A percentile compares a stretch with the other conserved stretches of the same genome.
Evolutionary conservation across 2,329 filamentous ascomycete species (phyloP).

Genomic region (Alternaria viburni): DNA sequence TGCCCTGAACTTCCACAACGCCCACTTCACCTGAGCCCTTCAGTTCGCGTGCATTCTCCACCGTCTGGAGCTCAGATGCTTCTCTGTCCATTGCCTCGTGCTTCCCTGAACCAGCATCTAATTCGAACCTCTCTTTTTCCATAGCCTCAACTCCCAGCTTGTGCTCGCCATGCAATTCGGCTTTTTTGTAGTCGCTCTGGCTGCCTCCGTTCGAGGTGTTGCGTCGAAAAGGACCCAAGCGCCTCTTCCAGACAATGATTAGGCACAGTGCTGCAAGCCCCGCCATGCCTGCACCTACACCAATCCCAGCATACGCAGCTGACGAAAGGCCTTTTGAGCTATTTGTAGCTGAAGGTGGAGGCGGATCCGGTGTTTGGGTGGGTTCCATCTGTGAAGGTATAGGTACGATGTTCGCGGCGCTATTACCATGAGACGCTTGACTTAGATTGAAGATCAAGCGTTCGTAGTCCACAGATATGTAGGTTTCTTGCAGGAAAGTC

Average conservation of each 20-base stretch:
- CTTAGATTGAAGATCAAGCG: conserved; percentile 41
- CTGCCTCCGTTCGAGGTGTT: no score
- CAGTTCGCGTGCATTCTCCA: background rate
- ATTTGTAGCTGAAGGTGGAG: background rate
- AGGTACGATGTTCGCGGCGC: background rate
- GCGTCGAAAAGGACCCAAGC: background rate
- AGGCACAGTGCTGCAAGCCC: background rate
- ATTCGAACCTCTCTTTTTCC: background rate
- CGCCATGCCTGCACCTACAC: background rate
- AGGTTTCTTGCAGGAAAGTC: conserved; percentile 71
- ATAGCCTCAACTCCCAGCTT: background rate
- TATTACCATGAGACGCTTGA: background rate
- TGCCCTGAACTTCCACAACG: background rate
- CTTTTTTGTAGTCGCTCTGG: background rate
- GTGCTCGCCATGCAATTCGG: background rate
- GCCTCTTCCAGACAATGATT: background rate
- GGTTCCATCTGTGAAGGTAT: background rate
- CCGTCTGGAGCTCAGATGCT: background rate
- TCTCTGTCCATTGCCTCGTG: background rate
- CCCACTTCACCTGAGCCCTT: background rate
- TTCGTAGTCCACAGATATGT: conserved; percentile 54
- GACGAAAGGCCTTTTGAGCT: background rate
- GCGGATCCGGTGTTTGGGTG: background rate
- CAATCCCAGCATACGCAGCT: background rate
- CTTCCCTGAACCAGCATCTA: background rate